Evolutionary conservation across 1,284 basidiomycete species (phyloP).

Genomic region (Melampsora occidentalis): DNA sequence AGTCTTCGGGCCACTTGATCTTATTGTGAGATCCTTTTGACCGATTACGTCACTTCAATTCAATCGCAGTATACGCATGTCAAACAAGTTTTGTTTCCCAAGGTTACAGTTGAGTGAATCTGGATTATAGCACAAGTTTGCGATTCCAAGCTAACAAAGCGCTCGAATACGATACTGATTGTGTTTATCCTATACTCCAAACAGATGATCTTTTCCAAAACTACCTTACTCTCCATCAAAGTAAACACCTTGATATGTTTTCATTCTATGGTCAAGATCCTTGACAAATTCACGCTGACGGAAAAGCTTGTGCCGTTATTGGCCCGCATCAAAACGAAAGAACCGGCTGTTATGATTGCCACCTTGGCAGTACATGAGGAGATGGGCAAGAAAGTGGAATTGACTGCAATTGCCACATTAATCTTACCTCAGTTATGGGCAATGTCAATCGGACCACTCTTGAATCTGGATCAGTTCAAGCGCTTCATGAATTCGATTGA

Average conservation of each 20-base stretch:
- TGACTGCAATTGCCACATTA: slow-evolving; percentile 87
- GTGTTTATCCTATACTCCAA: background rate
- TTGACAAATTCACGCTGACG: slow-evolving; percentile 90
- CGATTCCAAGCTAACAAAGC: background rate
- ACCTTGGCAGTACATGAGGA: slow-evolving; percentile 91
- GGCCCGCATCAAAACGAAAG: slow-evolving; percentile 88
- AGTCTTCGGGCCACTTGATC: background rate
- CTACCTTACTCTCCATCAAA: slow-evolving; percentile 68
- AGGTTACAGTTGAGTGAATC: slow-evolving; percentile 61
- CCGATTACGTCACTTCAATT: slow-evolving; percentile 8
- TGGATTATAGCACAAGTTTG: background rate
- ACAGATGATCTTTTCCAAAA: slow-evolving; percentile 52
- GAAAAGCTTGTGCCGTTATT: slow-evolving; percentile 91
- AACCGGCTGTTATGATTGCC: slow-evolving; percentile 64
- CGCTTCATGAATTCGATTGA: slow-evolving; percentile 72
- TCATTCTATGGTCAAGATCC: slow-evolving; percentile 82
- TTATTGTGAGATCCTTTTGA: background rate
- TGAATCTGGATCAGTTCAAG: slow-evolving; percentile 86
- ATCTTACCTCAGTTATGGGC: slow-evolving; percentile 91
- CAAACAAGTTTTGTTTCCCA: slow-evolving; percentile 75
- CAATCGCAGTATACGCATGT: slow-evolving; percentile 46
- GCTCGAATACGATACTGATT: slow-evolving; percentile 12
- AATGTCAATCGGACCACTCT: slow-evolving; percentile 91
- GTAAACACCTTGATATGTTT: slow-evolving; percentile 85
- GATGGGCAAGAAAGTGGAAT: slow-evolving; percentile 91